Percentiles rank a stretch among this genome's conserved stretches.
Conservation (phyloP, 2,329 filamentous ascomycete genomes). For the Alternaria hordeiaustralica region DNA sequence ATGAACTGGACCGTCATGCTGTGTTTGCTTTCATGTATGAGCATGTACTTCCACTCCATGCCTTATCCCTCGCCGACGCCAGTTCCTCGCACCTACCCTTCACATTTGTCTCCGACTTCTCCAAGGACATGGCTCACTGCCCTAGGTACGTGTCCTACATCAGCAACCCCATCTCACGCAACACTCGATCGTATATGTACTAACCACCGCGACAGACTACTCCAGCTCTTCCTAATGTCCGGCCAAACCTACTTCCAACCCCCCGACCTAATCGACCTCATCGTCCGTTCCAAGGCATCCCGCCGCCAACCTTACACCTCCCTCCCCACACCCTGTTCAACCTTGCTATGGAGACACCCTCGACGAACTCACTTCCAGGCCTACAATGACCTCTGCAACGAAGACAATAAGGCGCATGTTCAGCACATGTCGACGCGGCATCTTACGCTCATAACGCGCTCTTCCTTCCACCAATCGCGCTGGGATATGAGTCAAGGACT, state of each 20-base stretch:
- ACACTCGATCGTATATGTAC: neutral
- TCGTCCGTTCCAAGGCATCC: constrained; percentile 16
- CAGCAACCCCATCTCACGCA: neutral
- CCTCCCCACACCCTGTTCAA: constrained; percentile 8
- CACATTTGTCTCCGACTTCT: constrained; percentile 22
- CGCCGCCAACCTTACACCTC: constrained; percentile 19
- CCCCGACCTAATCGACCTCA: constrained; percentile 33
- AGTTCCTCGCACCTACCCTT: constrained; percentile 20
- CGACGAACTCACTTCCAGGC: neutral
- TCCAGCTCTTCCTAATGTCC: constrained; percentile 27
- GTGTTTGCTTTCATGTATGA: constrained; percentile 35
- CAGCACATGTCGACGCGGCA: neutral
- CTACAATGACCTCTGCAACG: neutral
- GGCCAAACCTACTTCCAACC: constrained; percentile 34
- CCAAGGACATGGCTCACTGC: constrained; percentile 1
- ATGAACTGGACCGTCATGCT: constrained; percentile 26
- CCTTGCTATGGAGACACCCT: neutral
- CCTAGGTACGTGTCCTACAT: neutral
- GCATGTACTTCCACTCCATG: constrained; percentile 29
- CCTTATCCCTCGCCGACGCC: constrained; percentile 20
- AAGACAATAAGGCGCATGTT: neutral
- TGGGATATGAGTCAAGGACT: neutral
- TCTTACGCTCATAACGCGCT: neutral
- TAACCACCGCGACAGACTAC: neutral
- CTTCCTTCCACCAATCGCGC: neutral